These are phyloP conservation scores for Candida sanyaensis DNA, from an alignment of 1,139 yeast genomes.

Conservation along the genomic window DNA sequence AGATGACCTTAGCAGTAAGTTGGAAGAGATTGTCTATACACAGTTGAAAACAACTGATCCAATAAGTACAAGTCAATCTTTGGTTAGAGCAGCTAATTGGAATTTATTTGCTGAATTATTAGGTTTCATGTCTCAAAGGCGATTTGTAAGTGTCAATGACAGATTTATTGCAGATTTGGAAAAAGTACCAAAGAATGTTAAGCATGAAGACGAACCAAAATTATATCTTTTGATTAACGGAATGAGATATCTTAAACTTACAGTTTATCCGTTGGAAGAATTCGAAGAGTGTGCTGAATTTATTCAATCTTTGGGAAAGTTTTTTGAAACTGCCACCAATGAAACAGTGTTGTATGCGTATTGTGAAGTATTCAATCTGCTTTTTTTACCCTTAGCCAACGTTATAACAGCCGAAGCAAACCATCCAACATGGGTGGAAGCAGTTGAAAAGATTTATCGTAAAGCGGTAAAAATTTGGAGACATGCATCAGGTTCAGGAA, in stretches of 20 bases:
- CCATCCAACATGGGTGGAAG: conserved; percentile 93
- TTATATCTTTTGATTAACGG: conserved; percentile 82
- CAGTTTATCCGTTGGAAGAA: conserved; percentile 82
- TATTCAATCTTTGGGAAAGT: conserved; percentile 79
- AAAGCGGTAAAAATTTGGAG: conserved; percentile 47
- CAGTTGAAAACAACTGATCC: conserved; percentile 92
- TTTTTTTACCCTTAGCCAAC: conserved; percentile 82
- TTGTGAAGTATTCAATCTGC: conserved; percentile 76
- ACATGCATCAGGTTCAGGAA: conserved; percentile 11
- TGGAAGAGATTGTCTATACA: conserved; percentile 91
- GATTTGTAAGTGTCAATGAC: conserved; percentile 88
- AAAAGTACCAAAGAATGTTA: conserved; percentile 60
- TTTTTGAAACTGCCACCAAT: conserved; percentile 64
- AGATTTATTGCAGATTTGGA: conserved; percentile 92
- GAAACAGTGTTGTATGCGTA: conserved; percentile 72
- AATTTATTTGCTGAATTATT: conserved; percentile 83
- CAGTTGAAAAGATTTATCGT: conserved; percentile 62
- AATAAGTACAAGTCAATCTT: conserved; percentile 55
- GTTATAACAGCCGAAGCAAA: conserved; percentile 90
- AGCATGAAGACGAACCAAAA: conserved; percentile 65
- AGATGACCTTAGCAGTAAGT: conserved; percentile 76
- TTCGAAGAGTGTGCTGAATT: conserved; percentile 95
- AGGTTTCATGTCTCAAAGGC: conserved; percentile 85
- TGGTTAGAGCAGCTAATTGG: conserved; percentile 91
- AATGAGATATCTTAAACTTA: conserved; percentile 79